Evolutionary conservation across 2,329 filamentous ascomycete genomes (phyloP), one percentile per base, ranked within the genome.

Genomic region (Fusarium udum): DNA sequence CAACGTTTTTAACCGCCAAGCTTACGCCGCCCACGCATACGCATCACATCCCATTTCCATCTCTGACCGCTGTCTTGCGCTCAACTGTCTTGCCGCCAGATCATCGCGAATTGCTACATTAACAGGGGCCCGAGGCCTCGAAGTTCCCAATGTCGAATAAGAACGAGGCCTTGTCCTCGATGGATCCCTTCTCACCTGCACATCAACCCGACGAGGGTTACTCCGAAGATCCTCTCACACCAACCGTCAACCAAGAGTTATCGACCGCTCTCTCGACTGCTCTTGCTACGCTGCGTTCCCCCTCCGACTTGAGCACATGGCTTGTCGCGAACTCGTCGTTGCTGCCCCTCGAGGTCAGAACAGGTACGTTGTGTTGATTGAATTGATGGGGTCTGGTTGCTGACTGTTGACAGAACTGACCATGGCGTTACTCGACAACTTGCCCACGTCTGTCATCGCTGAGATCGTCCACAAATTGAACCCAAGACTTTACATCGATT

Each of bases 401-500:
- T 77, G 52, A 63, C 78, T 42, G 52, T 39, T 31, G 32, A 52
- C 11, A 97, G 95, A 95, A 80, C 89, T 97, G 74, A 92, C 93
- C 45, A 94, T 95, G 83, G 88, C 90, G 51, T 88, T 97, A 31
- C 87, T 98, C 62, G 89, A 92, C 66, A 91, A 92, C 64, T 86
- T 98, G 34, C 93, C 93, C 24, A 97, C 94, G 2, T 93, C 93
- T 12, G 90, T 91, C 61, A 91, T 98, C 67, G 91, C 92, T 56
- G 88, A 92, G 49, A 93, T 98, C 60, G 93, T 97, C 52, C 90
- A 95, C 61, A 89, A 92, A 72, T 85, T 97, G 24, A 93, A 92
- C 71, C 93, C 95, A 8, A 88, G 95, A 59, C 91, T 98, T 6
- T 95, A 98, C 82, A 95, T 98, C 83, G 94, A 99, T 83, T 97